Conservation (phyloP, 2,329 filamentous ascomycete genomes). For the Emmonsia crescens region DNA sequence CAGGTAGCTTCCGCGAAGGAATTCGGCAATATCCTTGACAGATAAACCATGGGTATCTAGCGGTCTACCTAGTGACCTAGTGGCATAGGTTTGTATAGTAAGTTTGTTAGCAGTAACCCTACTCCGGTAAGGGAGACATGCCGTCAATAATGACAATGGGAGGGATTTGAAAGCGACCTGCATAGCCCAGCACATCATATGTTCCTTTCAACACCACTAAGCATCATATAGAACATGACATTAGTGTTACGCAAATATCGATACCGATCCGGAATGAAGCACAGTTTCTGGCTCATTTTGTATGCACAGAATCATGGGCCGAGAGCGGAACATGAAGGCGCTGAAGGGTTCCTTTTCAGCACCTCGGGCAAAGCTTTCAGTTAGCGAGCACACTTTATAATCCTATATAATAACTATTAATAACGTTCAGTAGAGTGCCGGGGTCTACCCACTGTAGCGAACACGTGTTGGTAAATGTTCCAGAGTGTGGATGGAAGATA, state of each 20-base stretch:
- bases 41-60: background rate
- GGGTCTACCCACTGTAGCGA: background rate
- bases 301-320: background rate
- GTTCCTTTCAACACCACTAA: background rate
- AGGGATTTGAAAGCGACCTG: too few species aligned
- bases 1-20: background rate
- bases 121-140: too few species aligned
- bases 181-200: background rate
- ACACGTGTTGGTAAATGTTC: background rate
- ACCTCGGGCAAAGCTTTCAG: background rate
- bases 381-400: background rate
- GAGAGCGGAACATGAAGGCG: background rate
- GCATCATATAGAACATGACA: background rate
- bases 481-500: background rate
- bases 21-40: background rate
- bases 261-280: background rate
- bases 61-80: too few species aligned
- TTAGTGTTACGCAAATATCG: background rate
- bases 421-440: background rate
- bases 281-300: background rate
- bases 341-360: background rate
- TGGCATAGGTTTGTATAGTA: background rate
- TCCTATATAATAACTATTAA: background rate
- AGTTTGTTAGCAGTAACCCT: background rate
- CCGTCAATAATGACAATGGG: background rate